Evolutionary conservation across 768 basidiomycete species (phyloP).

Genomic region (Stropharia rugosoannulata): DNA sequence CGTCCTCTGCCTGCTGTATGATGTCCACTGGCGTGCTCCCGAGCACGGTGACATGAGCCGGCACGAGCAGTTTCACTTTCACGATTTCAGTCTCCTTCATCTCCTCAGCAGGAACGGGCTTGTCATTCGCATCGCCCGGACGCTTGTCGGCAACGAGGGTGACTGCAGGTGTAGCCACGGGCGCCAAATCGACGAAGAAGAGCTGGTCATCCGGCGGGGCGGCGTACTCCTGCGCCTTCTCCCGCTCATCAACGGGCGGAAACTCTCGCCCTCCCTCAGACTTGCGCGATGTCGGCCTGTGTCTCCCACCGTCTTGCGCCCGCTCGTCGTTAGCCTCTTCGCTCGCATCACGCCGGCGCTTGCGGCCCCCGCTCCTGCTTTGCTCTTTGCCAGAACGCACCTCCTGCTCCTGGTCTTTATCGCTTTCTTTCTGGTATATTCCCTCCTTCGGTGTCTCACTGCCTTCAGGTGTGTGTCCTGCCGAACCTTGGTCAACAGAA

Average conservation of each 20-base stretch:
- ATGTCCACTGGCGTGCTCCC: conserved; percentile 46
- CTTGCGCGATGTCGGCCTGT: too few species aligned
- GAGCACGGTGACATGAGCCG: conserved; percentile 67
- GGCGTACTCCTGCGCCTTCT: not conserved
- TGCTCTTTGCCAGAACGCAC: too few species aligned
- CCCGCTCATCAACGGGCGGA: not conserved
- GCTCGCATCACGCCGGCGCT: too few species aligned
- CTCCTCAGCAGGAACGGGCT: too few species aligned
- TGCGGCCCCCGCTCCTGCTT: too few species aligned
- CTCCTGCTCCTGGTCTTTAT: not conserved
- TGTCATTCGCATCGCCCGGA: not conserved
- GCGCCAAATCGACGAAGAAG: conserved; percentile 5
- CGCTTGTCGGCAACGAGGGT: not conserved
- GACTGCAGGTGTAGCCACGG: not conserved
- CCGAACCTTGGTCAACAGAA: not conserved
- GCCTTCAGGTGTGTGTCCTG: not conserved
- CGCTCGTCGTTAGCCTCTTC: too few species aligned
- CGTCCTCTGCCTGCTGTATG: conserved; percentile 37
- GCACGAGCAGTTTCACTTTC: conserved; percentile 50
- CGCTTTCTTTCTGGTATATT: not conserved
- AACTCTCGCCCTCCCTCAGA: too few species aligned
- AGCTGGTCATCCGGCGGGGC: not conserved
- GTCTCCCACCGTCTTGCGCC: too few species aligned
- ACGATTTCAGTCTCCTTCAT: not conserved
- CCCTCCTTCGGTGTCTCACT: not conserved